These are phyloP conservation scores for Leucoagaricus sp. DNA, from an alignment of 1,284 basidiomycete genomes.

Conservation along the genomic window DNA sequence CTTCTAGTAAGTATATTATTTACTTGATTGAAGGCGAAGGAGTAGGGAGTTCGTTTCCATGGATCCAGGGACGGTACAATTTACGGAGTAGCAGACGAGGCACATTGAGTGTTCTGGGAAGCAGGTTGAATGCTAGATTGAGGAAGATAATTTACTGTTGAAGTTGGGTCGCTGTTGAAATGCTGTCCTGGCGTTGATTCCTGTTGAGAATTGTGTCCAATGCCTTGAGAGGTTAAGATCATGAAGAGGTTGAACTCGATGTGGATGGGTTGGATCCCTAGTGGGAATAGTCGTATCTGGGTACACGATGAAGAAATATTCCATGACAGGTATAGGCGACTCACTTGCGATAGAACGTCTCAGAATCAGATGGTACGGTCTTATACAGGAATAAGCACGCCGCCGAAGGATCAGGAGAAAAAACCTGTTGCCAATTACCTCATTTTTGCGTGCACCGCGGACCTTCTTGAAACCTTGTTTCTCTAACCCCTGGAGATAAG, in stretches of 20 bases:
- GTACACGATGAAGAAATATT: constrained; percentile 5
- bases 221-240: no score
- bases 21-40: background rate
- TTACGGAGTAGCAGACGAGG: background rate
- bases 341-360: constrained; percentile 89
- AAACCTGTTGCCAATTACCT: constrained; percentile 49
- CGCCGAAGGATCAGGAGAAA: constrained; percentile 1
- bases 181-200: no score
- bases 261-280: constrained; percentile 21
- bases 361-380: constrained; percentile 73
- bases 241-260: background rate
- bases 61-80: background rate
- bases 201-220: no score
- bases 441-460: constrained; percentile 67
- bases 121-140: constrained; percentile 9
- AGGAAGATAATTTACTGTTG: constrained; percentile 1
- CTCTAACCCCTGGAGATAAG: constrained; percentile 60
- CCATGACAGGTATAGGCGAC: constrained; percentile 22
- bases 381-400: constrained; percentile 23
- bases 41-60: background rate
- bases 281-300: constrained; percentile 72
- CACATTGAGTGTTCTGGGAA: background rate
- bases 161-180: background rate
- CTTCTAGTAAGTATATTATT: no score
- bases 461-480: constrained; percentile 54